Evolutionary conservation across 305 asterid genomes (phyloP).

Genomic region (Fraxinus sp.): DNA sequence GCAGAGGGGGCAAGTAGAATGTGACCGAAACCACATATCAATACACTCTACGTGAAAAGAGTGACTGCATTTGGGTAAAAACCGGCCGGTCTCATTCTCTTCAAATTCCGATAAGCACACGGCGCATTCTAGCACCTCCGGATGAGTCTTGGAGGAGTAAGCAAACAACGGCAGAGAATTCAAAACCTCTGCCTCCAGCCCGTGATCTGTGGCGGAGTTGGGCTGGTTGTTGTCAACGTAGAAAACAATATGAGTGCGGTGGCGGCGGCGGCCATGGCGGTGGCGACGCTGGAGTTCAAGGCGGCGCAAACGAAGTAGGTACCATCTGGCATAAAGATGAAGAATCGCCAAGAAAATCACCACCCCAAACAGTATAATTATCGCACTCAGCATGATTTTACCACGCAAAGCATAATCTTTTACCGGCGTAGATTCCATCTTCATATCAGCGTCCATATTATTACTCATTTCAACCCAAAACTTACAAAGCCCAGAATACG

Average conservation of each 20-base stretch:
- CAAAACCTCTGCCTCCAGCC: conserved; percentile 59
- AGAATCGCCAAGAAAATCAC: conserved; percentile 60
- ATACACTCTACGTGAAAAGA: conserved; percentile 67
- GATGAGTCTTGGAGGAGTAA: conserved; percentile 35
- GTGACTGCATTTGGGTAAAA: conserved; percentile 66
- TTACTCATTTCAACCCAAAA: conserved; percentile 6
- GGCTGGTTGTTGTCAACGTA: conserved; percentile 40
- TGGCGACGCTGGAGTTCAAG: conserved; percentile 55
- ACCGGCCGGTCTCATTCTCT: conserved; percentile 54
- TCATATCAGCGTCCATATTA: not conserved
- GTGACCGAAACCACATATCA: conserved; percentile 79
- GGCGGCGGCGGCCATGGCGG: conserved; percentile 32
- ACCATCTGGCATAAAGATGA: conserved; percentile 69
- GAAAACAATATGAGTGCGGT: conserved; percentile 49
- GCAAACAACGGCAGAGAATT: conserved; percentile 53
- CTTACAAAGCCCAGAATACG: conserved; percentile 6
- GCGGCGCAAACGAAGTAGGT: conserved; percentile 54
- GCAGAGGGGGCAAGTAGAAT: conserved; percentile 85
- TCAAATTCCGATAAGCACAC: conserved; percentile 75
- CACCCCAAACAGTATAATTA: conserved; percentile 55
- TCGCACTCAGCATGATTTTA: conserved; percentile 72
- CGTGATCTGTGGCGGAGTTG: conserved; percentile 29
- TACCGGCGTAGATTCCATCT: conserved; percentile 16
- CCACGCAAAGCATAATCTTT: conserved; percentile 65
- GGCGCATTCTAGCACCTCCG: conserved; percentile 54